Conservation (phyloP, 2,329 filamentous ascomycete genomes). For the Paecilomyces dactylethromorphus region DNA sequence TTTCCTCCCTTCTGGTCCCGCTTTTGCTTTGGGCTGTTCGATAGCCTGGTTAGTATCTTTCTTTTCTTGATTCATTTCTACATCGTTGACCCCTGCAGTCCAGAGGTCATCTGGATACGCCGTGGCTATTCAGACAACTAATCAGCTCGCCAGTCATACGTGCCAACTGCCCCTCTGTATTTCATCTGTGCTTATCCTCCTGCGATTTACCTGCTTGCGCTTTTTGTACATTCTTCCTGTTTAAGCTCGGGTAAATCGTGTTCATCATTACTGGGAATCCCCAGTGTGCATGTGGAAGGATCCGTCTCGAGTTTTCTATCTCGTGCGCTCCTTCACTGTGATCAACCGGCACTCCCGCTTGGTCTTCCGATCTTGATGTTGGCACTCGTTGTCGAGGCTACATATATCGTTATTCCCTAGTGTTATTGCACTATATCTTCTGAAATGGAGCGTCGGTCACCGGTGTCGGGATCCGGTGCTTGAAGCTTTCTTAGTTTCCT, state of each 20-base stretch:
- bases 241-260: neutral
- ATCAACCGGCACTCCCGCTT: neutral
- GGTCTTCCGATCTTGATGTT: neutral
- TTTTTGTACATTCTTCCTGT: neutral
- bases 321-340: neutral
- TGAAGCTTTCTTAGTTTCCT: constrained; percentile 1
- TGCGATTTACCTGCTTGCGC: neutral
- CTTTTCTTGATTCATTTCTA: neutral
- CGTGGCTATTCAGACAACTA: neutral
- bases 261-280: neutral
- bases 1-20: neutral
- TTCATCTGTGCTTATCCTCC: neutral
- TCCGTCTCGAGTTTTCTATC: neutral
- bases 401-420: neutral
- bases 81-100: neutral
- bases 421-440: neutral
- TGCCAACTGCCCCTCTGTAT: neutral
- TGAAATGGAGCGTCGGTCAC: constrained; percentile 1
- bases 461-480: constrained; percentile 1
- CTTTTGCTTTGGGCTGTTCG: neutral
- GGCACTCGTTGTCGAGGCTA: neutral
- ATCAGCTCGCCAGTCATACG: neutral
- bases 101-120: neutral
- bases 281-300: neutral
- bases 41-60: neutral